These are phyloP conservation scores for Sclerotinia sclerotiorum DNA, from an alignment of 2,329 filamentous ascomycete genomes.

Conservation along the genomic window DNA sequence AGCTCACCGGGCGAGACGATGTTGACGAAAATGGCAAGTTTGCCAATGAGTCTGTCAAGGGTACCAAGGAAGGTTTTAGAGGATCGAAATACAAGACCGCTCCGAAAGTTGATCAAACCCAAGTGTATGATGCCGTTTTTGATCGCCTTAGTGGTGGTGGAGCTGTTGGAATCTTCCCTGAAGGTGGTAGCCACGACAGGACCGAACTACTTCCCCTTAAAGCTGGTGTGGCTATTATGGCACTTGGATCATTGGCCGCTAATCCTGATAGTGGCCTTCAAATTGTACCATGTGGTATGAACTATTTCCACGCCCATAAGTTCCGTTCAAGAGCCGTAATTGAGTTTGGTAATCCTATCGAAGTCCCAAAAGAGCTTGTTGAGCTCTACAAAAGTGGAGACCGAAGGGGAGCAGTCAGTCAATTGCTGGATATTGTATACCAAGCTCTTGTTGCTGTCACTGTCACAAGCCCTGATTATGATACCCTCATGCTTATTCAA, in stretches of 20 bases:
- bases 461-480: conserved; percentile 91
- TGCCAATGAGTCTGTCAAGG: conserved; percentile 24
- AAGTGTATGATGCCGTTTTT: conserved; percentile 92
- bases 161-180: conserved; percentile 94
- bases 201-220: conserved; percentile 90
- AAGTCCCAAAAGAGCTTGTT: conserved; percentile 79
- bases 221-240: conserved; percentile 95
- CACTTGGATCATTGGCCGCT: conserved; percentile 81
- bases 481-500: conserved; percentile 87
- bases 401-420: conserved; percentile 81
- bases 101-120: conserved; percentile 88
- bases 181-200: conserved; percentile 93
- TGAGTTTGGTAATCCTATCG: conserved; percentile 88
- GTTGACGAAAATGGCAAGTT: conserved; percentile 59
- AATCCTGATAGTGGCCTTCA: conserved; percentile 78
- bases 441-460: conserved; percentile 79
- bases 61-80: conserved; percentile 53
- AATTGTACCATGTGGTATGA: conserved; percentile 97
- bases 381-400: conserved; percentile 82
- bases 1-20: conserved; percentile 79
- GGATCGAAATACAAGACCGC: conserved; percentile 85
- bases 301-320: conserved; percentile 99
- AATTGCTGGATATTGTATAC: conserved; percentile 66
- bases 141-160: conserved; percentile 75
- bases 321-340: conserved; percentile 94